Evolutionary conservation across 768 basidiomycete species (phyloP).

Genomic region (Mycena polygramma): DNA sequence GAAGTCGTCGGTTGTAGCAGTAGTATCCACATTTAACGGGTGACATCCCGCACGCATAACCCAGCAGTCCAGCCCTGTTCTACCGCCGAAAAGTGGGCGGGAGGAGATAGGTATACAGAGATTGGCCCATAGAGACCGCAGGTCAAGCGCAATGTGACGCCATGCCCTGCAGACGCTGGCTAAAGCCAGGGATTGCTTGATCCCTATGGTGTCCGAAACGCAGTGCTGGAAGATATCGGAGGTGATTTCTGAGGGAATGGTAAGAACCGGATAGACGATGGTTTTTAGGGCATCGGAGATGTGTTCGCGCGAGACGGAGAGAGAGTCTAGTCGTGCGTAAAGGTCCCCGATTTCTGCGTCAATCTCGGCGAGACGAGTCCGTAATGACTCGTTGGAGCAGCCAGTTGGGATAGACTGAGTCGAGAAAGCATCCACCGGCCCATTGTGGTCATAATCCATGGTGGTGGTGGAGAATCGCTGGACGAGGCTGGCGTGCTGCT

Average conservation of each 20-base stretch:
- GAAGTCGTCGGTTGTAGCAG: no score
- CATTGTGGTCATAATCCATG: no score
- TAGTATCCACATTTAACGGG: not conserved
- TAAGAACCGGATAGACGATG: slow-evolving; percentile 10
- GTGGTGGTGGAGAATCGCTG: no score
- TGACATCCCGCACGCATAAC: not conserved
- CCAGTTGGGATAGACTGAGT: no score
- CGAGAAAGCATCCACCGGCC: no score
- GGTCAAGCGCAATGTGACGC: not conserved
- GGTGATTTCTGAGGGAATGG: slow-evolving; percentile 8
- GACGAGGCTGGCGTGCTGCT: no score
- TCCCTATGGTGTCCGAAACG: not conserved
- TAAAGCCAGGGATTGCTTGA: not conserved
- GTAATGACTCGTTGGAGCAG: not conserved
- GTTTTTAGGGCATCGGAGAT: slow-evolving; percentile 1
- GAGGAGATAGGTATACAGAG: not conserved
- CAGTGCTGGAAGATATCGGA: slow-evolving; percentile 8
- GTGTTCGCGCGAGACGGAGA: not conserved
- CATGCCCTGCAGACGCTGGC: slow-evolving; percentile 13
- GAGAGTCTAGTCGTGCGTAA: not conserved
- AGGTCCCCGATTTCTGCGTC: slow-evolving; percentile 2
- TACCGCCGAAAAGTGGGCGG: no score
- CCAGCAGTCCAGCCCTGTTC: slow-evolving; percentile 1
- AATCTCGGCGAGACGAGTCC: slow-evolving; percentile 10
- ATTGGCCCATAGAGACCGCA: not conserved